phyloP scores from a whole-genome alignment of 441 rosid genomes.

The Breynia disticha region DNA sequence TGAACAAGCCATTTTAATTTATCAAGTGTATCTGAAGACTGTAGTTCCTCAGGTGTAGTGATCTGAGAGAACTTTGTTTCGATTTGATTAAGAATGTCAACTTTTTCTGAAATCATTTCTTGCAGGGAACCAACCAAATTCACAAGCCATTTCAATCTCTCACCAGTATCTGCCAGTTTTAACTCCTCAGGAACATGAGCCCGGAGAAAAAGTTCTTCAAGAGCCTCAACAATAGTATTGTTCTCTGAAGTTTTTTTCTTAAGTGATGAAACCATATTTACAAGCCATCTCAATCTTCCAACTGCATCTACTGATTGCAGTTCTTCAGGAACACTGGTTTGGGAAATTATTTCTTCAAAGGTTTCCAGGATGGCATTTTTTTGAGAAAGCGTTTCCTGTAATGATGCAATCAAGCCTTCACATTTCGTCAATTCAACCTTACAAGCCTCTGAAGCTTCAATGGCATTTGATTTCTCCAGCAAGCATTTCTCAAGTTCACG shows the following conservation, averaged over 20 bases:
- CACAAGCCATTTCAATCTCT: conserved; percentile 49
- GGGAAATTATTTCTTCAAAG: conserved; percentile 43
- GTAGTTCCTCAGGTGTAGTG: conserved; percentile 46
- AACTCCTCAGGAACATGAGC: conserved; percentile 42
- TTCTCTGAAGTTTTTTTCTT: conserved; percentile 44
- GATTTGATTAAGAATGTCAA: conserved; percentile 34
- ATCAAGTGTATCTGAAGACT: conserved; percentile 41
- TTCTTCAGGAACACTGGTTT: conserved; percentile 44
- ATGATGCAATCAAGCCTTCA: conserved; percentile 39
- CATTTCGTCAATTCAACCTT: conserved; percentile 52
- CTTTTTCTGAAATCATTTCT: conserved; percentile 47
- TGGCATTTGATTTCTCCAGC: conserved; percentile 48
- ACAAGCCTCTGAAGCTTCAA: conserved; percentile 45
- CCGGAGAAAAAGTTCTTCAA: conserved; percentile 46
- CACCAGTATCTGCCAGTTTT: conserved; percentile 41
- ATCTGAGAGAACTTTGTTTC: conserved; percentile 43
- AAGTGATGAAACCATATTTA: conserved; percentile 39
- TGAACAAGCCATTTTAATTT: conserved; percentile 54
- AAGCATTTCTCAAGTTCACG: conserved; percentile 64
- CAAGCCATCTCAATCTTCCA: conserved; percentile 57
- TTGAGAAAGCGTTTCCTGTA: conserved; percentile 50
- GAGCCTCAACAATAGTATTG: conserved; percentile 35
- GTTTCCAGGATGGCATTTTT: conserved; percentile 43
- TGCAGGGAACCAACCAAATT: conserved; percentile 48
- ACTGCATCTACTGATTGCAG: conserved; percentile 42